These are phyloP conservation scores for Thinopyrum elongatum DNA, from an alignment of 176 grass and related monocot species.

Conservation along the genomic window DNA sequence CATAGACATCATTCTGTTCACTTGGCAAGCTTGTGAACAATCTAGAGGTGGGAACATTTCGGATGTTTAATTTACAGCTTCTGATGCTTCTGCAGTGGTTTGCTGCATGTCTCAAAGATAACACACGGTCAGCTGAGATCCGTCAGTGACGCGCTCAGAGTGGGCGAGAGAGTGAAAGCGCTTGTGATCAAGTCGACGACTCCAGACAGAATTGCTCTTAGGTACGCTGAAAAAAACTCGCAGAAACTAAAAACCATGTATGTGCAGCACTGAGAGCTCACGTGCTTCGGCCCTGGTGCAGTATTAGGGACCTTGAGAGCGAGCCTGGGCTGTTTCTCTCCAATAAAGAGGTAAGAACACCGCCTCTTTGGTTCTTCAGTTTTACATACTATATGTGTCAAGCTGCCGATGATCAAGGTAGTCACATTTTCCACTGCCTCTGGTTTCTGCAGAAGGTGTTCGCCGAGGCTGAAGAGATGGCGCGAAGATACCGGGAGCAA, in stretches of 20 bases:
- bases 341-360: conserved; percentile 53
- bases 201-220: conserved; percentile 75
- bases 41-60: not conserved
- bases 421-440: not conserved
- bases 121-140: conserved; percentile 49
- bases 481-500: conserved; percentile 43
- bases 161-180: conserved; percentile 70
- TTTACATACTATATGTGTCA: too few relatives aligned
- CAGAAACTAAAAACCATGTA: not conserved
- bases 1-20: not conserved
- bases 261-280: not conserved
- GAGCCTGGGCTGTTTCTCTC: conserved; percentile 68
- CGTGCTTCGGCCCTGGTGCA: conserved; percentile 11
- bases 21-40: not conserved
- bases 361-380: not conserved
- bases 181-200: conserved; percentile 67
- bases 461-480: conserved; percentile 68
- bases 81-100: conserved; percentile 57
- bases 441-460: conserved; percentile 57
- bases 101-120: conserved; percentile 76
- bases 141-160: conserved; percentile 57
- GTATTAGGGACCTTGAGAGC: conserved; percentile 69
- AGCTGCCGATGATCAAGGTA: not conserved
- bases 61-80: not conserved
- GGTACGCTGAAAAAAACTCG: conserved; percentile 37